phyloP scores from a whole-genome alignment of 1,139 yeast genomes.

The Kluyveromyces marxianus region DNA sequence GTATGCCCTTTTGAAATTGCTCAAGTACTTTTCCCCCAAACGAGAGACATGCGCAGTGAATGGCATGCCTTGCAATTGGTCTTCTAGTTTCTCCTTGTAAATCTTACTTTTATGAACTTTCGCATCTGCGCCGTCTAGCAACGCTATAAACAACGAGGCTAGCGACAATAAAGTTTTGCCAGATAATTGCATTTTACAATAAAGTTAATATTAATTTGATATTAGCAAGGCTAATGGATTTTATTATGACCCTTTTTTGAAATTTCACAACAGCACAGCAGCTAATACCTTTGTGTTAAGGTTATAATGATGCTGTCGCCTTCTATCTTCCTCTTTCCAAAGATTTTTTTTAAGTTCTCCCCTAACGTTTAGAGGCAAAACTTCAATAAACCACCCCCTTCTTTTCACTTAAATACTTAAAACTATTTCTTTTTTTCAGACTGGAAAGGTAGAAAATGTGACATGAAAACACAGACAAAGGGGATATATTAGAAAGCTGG shows the following conservation, averaged over 20 bases:
- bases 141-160: conserved; percentile 45
- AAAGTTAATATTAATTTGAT: neutral
- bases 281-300: no score
- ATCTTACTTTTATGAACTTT: conserved; percentile 56
- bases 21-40: conserved; percentile 68
- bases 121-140: conserved; percentile 42
- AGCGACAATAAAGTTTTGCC: conserved; percentile 64
- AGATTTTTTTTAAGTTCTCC: no score
- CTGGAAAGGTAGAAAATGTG: no score
- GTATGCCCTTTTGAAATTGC: conserved; percentile 40
- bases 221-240: neutral
- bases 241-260: neutral
- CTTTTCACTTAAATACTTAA: no score
- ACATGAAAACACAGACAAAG: no score
- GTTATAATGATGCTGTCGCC: no score
- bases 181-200: conserved; percentile 33
- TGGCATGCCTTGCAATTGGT: conserved; percentile 49
- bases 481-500: no score
- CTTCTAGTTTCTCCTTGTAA: conserved; percentile 55
- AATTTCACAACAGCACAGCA: no score
- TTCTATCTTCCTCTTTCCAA: no score
- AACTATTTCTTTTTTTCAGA: no score
- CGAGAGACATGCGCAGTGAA: conserved; percentile 60
- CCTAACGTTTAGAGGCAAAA: no score
- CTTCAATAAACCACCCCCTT: no score